A percentile compares a stretch with the other conserved stretches of the same genome.
Conservation (phyloP, 208 protist species). For the Blastocrithidia nonstop region DNA sequence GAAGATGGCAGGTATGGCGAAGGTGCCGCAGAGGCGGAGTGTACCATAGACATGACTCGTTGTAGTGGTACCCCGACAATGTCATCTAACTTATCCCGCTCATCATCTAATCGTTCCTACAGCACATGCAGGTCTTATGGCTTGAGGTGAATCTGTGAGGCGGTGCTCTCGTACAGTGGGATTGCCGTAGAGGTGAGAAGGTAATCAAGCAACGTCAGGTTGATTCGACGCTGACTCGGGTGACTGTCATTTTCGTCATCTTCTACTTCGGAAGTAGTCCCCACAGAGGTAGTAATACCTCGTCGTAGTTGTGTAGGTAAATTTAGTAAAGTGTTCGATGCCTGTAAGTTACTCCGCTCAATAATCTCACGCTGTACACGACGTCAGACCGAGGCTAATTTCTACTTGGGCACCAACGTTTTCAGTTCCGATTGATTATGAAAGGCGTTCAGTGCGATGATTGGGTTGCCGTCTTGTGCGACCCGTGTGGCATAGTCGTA, state of each 20-base stretch:
- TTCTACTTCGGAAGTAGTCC: too few relatives aligned
- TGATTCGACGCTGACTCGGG: too few relatives aligned
- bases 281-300: too few relatives aligned
- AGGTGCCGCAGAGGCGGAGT: too few relatives aligned
- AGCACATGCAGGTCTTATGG: conserved; percentile 18
- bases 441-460: not conserved
- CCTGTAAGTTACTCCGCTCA: conserved; percentile 9
- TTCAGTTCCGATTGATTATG: conserved; percentile 13
- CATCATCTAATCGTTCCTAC: conserved; percentile 15
- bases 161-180: conserved; percentile 33
- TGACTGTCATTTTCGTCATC: too few relatives aligned
- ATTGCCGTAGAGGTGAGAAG: too few relatives aligned
- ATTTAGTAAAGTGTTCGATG: too few relatives aligned
- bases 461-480: conserved; percentile 2
- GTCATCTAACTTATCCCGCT: conserved; percentile 18
- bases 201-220: too few relatives aligned
- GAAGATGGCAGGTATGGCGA: too few relatives aligned
- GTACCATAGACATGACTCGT: too few relatives aligned
- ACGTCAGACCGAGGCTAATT: conserved; percentile 33
- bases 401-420: conserved; percentile 31
- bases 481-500: conserved; percentile 9
- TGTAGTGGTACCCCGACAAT: conserved; percentile 49
- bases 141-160: conserved; percentile 14
- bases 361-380: conserved; percentile 20
- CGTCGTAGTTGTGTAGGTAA: too few relatives aligned